Conservation (phyloP, 768 basidiomycete species). For the Solioccasus polychromus region DNA sequence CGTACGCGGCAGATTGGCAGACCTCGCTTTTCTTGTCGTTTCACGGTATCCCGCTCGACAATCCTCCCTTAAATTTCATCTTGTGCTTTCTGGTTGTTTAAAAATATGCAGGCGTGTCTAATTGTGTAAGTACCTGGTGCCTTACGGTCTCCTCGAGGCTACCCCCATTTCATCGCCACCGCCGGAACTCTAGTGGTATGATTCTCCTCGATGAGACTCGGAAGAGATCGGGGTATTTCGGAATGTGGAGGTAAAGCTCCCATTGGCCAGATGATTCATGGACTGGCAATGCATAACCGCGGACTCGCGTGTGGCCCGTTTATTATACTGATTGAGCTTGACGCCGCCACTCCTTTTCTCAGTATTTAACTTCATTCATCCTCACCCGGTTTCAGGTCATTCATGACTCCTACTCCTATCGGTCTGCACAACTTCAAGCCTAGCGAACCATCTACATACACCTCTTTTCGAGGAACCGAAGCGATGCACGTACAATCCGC, state of each 20-base stretch:
- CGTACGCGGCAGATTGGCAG: neutral
- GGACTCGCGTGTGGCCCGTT: constrained; percentile 3
- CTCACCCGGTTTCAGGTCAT: neutral
- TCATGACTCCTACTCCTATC: constrained; percentile 13
- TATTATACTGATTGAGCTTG: constrained; percentile 9
- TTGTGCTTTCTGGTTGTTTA: neutral
- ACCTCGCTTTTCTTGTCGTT: neutral
- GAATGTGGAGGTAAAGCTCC: constrained; percentile 13
- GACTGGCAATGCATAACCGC: constrained; percentile 16
- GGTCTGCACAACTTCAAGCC: neutral
- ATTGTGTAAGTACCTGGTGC: constrained; percentile 11
- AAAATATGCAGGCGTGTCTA: neutral
- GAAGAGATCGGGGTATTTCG: constrained; percentile 13
- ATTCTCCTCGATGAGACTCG: constrained; percentile 12
- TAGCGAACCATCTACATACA: neutral
- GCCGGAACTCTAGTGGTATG: constrained; percentile 6
- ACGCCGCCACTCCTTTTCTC: constrained; percentile 5
- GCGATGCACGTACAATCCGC: constrained; percentile 4
- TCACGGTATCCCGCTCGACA: neutral
- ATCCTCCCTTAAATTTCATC: neutral
- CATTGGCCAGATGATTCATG: constrained; percentile 20
- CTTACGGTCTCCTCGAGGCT: constrained; percentile 19
- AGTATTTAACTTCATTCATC: constrained; percentile 17
- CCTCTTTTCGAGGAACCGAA: neutral
- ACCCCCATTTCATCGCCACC: constrained; percentile 22